Base-by-base conservation (phyloP, 768 basidiomycete species). In the Roridomyces roridus region DNA sequence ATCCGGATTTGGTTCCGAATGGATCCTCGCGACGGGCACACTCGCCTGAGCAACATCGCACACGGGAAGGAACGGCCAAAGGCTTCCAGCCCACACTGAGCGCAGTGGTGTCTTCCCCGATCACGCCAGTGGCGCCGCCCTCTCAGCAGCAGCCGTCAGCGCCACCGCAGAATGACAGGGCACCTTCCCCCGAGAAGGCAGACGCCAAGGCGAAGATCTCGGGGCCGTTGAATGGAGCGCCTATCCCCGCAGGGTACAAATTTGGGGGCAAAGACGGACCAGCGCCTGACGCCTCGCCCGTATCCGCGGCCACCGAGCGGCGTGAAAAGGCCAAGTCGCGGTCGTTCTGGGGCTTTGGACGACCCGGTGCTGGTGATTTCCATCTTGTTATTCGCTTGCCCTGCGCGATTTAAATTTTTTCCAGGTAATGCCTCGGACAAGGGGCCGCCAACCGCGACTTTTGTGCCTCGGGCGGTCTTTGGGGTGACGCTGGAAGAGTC, bases 311-410 rank as follows among this genome's bases (percentile, higher is more conserved):
- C 44, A 86, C 68, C 56, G 93, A 96, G 57, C 82, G 96, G 70
- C 83, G 94, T 54, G 90, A 94, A 68, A 98, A 96, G 76, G 89
- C 91, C 20, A 96, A 96, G 76, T 94, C 92, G 56, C 85, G 92
- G 44, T 87, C 87, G 7, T 97, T 98, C 78, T 97, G 95, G 94
- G 88, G 87, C 67, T 97, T 96, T 69, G 90, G 92, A 24, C 83
- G 85, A 68, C 82, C 82, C 24, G 79, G 80, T 59, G 81, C 84
- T 81, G 70, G 62, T 65, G 60, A 41, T 51, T 62, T 43, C 51
- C 51, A 48, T 36, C 51, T 57, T 62, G 21, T 51, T 53, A 28
- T 40, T 47, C 15, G 9, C 4, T 43, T 35, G 31, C 1, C 29
- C 12, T 2, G n/a, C 34, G 4, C 21, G 39, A 40, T 8, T 40